phyloP scores from a whole-genome alignment of 1,139 yeast species.

The Geotrichum aggregatum region DNA sequence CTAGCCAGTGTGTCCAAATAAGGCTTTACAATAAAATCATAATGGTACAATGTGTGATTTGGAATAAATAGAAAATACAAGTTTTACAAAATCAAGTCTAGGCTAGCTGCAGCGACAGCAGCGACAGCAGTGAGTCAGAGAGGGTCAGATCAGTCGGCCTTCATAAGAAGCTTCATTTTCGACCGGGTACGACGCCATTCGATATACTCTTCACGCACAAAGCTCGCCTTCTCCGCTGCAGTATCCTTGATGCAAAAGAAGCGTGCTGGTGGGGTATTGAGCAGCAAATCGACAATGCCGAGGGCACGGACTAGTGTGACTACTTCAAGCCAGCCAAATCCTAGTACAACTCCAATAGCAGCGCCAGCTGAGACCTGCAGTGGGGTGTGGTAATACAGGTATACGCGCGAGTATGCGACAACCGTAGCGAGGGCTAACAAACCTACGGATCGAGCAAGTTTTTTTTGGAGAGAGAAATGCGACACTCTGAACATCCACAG shows the following conservation, averaged over 20 bases:
- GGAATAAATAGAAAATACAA: no score
- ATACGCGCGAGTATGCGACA: slow-evolving; percentile 73
- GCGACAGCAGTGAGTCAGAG: background rate
- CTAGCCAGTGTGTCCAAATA: no score
- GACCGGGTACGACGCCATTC: slow-evolving; percentile 29
- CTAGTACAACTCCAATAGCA: slow-evolving; percentile 56
- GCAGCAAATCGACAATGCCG: slow-evolving; percentile 33
- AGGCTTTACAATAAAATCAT: no score
- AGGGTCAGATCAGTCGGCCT: slow-evolving; percentile 28
- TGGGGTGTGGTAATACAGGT: slow-evolving; percentile 69
- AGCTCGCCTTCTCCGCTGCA: slow-evolving; percentile 35
- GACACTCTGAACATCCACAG: slow-evolving; percentile 46
- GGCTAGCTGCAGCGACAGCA: no score
- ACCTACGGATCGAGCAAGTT: slow-evolving; percentile 30
- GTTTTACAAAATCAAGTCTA: no score
- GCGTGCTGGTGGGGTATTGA: slow-evolving; percentile 8
- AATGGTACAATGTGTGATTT: no score
- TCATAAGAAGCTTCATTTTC: slow-evolving; percentile 33
- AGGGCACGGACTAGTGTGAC: slow-evolving; percentile 43
- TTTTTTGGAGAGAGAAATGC: slow-evolving; percentile 35
- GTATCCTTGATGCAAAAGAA: slow-evolving; percentile 40
- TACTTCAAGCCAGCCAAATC: slow-evolving; percentile 54
- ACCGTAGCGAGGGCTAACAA: slow-evolving; percentile 38
- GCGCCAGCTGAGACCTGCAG: slow-evolving; percentile 75
- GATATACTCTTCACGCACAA: slow-evolving; percentile 36